Conservation (phyloP, 208 protist genomes). For the Trichomonas gallinae region DNA sequence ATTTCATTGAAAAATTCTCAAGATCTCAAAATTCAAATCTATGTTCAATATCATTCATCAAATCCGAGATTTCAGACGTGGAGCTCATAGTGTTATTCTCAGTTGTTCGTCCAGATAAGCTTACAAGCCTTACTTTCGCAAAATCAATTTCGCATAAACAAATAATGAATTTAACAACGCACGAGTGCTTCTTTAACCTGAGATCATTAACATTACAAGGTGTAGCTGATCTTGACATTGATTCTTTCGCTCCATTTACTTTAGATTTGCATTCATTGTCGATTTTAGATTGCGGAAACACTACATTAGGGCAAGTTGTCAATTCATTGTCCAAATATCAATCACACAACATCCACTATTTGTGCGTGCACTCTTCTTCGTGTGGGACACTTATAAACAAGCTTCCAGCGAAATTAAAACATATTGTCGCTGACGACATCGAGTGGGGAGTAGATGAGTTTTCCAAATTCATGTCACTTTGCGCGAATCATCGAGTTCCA, state of each 20-base stretch:
- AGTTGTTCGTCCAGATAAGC: neutral
- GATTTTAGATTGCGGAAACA: neutral
- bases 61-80: neutral
- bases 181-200: neutral
- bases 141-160: neutral
- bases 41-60: neutral
- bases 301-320: neutral
- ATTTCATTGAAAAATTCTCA: neutral
- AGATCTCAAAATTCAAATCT: neutral
- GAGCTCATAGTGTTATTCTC: neutral
- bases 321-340: neutral
- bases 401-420: neutral
- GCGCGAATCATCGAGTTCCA: too few relatives aligned
- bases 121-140: neutral
- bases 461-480: neutral
- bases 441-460: neutral
- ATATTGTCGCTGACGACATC: neutral
- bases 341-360: neutral
- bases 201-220: neutral
- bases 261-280: neutral
- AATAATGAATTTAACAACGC: neutral
- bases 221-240: neutral
- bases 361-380: neutral
- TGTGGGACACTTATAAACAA: neutral
- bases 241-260: neutral